Base-by-base conservation (phyloP, 1,284 basidiomycete genomes). In the Sporisorium reilianum region DNA sequence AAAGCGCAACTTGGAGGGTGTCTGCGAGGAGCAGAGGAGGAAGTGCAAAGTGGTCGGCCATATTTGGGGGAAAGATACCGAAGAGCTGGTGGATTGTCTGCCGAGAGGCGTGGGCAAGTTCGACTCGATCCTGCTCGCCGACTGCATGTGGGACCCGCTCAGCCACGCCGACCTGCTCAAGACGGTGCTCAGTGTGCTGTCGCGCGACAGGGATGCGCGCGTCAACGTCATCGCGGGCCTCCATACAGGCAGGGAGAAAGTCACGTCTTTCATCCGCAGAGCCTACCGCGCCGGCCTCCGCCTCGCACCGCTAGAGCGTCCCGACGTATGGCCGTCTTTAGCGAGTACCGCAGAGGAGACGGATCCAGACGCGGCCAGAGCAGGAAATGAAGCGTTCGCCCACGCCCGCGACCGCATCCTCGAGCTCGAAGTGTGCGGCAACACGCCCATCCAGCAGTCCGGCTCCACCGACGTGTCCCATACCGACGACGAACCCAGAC, bases 141-240 rank as follows among this genome's bases (percentile, higher is more conserved):
- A 84, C 54, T 83, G 82, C 36, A 38, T 84, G 10, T 84, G 82
- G 82, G 82, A 84, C 55, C 77, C 76, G 2, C 64, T 84, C 20
- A 79, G 79, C 5, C 82, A 84, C 55, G 65, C 65, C 11, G 76
- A 73, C 36, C 57, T 84, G 42, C 64, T 83, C 48, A 78, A 78
- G 62, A 75, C 77, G 2, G 25, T 84, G 22, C 44, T 65, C 7
- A 30, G 23, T 0, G 62, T 77, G 38, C 56, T 84, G 22, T 45
- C 51, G 6, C 51, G 49, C n/a, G 48, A 70, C 0, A 16, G 14
- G 1, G 40, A 28, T 0, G 77, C 82, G 2, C 67, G 78, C 9
- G 73, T 84, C 8, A 68, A 80, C 51, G 77, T 84, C 38, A 79
- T 83, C 12, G 69, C 81, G 0, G 82, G 82, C 7, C 42, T 84